Evolutionary conservation across 2,329 filamentous ascomycete genomes (phyloP), one percentile per base, ranked within the genome.

Genomic region (Setomelanomma holmii): DNA sequence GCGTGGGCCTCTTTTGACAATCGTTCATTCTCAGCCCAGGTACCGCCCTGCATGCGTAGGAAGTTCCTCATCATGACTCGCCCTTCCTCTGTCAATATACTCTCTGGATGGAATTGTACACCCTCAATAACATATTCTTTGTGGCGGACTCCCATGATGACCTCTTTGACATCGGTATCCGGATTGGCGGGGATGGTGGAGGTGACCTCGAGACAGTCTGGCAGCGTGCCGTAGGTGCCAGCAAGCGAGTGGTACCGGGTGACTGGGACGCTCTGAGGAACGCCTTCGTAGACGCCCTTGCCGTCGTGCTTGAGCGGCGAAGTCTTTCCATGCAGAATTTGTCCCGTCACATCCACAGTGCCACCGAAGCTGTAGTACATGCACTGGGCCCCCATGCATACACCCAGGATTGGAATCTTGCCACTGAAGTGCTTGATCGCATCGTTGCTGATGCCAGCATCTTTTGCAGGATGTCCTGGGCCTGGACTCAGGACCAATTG

Each of bases 311-410:
- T 85, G 68, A 99, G 80, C 44, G 89, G 88, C 2, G 93, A 98
- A 5, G 95, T 99, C 80, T 99, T 99, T 66, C 95, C 95, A 70
- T 99, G 95, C 48, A 99, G 81, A 69, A 97, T 97, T 78, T 99
- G 95, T 21, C 95, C 95, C 27, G 95, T 96, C 53, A 91, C 93
- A 71, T 88, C 89, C 43, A 99, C 95, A 44, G 89, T 87, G 55
- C 95, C 95, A 41, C 95, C 95, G 69, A 96, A 98, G 24, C 91
- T 88, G 48, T 95, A 90, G 72, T 96, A 93, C 61, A 99, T 98
- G 76, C 95, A 99, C 81, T 99, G 95, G 63, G 97, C 89, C 64
- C 95, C 95, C 93, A 99, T 98, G 72, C 95, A 99, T 23, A 99
- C 95, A n/a, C 95, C 95, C 45, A 99, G 85, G 12, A 99, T 86